Evolutionary conservation across 345 rosid species (phyloP).

Genomic region (Microcos paniculata): DNA sequence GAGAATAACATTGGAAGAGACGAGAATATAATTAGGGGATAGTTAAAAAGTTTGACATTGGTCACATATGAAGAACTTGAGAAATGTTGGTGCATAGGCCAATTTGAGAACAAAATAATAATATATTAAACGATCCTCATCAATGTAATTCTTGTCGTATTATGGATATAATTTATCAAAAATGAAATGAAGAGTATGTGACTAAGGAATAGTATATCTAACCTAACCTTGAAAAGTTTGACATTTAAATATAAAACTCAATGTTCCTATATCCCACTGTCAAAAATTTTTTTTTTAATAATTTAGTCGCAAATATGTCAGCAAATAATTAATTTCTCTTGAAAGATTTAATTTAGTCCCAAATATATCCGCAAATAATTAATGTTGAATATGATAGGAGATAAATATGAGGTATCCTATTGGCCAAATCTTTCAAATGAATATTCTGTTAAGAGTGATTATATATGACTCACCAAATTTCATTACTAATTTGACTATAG

Average conservation of each 20-base stretch:
- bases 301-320: too few species aligned
- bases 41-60: too few species aligned
- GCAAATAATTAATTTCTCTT: neutral
- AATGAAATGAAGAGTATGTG: neutral
- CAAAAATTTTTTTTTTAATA: too few species aligned
- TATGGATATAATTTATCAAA: conserved; percentile 5
- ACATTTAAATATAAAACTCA: neutral
- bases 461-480: too few species aligned
- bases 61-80: too few species aligned
- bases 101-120: neutral
- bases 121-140: neutral
- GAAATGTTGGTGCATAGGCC: neutral
- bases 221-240: conserved; percentile 23
- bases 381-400: too few species aligned
- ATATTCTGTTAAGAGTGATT: neutral
- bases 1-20: too few species aligned
- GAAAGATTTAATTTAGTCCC: neutral
- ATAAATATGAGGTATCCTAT: neutral
- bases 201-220: conserved; percentile 23
- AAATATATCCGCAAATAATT: too few species aligned
- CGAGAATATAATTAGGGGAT: too few species aligned
- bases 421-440: neutral
- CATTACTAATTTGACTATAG: too few species aligned
- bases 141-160: conserved; percentile 7
- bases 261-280: too few species aligned